Evolutionary conservation across 768 basidiomycete genomes (phyloP).

Genomic region (Suillus tomentosus): DNA sequence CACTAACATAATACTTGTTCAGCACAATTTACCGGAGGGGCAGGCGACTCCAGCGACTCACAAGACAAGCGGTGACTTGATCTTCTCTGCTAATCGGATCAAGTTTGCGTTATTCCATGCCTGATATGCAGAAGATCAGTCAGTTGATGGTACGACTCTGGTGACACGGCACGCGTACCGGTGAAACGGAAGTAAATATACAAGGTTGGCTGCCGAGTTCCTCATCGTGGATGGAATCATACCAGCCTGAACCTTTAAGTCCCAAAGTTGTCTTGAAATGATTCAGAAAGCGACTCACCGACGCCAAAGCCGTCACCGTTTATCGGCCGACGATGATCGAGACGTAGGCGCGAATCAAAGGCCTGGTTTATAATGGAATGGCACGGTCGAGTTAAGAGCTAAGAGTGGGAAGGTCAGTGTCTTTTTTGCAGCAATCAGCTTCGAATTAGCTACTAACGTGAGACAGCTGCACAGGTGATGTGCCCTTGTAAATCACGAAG

Average conservation of each 20-base stretch:
- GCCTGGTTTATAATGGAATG: constrained; percentile 98
- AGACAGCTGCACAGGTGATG: constrained; percentile 87
- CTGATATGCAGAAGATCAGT: constrained; percentile 40
- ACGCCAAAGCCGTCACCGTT: constrained; percentile 98
- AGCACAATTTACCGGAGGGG: not conserved
- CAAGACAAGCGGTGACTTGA: constrained; percentile 95
- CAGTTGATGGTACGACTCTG: constrained; percentile 5
- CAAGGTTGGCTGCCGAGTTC: constrained; percentile 88
- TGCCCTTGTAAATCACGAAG: constrained; percentile 94
- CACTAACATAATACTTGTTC: constrained; percentile 43
- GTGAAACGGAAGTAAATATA: constrained; percentile 94
- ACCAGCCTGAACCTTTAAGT: constrained; percentile 69
- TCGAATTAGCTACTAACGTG: constrained; percentile 52
- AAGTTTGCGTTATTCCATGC: constrained; percentile 98
- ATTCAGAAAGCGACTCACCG: constrained; percentile 47
- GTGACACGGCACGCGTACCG: constrained; percentile 49
- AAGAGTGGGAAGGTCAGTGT: constrained; percentile 13
- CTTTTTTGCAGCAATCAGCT: not conserved
- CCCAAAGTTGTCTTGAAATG: not conserved
- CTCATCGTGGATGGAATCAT: constrained; percentile 82
- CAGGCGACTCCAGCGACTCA: constrained; percentile 38
- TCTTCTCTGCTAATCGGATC: constrained; percentile 93
- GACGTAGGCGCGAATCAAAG: constrained; percentile 87
- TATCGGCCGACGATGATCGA: constrained; percentile 82
- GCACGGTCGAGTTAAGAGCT: constrained; percentile 91